A percentile compares a stretch with the other conserved stretches of the same genome.
phyloP scores from a whole-genome alignment of 2,329 filamentous ascomycete genomes.

The Trichoderma asperellum region DNA sequence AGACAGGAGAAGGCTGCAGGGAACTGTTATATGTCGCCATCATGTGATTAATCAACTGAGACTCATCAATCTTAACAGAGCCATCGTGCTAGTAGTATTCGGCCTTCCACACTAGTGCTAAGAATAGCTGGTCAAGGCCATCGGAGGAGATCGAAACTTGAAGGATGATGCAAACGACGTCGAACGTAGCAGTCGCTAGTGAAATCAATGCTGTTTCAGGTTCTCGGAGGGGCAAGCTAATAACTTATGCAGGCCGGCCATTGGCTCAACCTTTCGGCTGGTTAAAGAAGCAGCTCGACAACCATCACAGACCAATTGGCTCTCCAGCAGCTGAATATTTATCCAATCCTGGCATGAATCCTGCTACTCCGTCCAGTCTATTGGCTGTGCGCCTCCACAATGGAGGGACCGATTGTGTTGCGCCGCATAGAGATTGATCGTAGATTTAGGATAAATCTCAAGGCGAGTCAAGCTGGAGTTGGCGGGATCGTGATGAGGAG shows the following conservation, averaged over 20 bases:
- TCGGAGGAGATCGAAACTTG: slow-evolving; percentile 7
- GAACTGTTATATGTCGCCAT: background rate
- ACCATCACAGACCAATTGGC: slow-evolving; percentile 12
- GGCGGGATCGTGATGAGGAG: slow-evolving; percentile 4
- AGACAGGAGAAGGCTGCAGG: background rate
- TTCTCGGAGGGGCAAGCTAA: slow-evolving; percentile 26
- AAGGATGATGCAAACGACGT: slow-evolving; percentile 15
- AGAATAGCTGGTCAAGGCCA: background rate
- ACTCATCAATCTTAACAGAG: background rate
- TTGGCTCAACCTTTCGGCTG: slow-evolving; percentile 11
- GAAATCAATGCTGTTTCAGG: slow-evolving; percentile 29
- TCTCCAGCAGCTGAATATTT: slow-evolving; percentile 12
- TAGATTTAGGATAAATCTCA: background rate
- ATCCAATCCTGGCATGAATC: slow-evolving; percentile 21
- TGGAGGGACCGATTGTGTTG: slow-evolving; percentile 2
- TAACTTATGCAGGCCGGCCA: background rate
- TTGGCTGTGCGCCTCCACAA: slow-evolving; percentile 12
- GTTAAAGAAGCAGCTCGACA: slow-evolving; percentile 2
- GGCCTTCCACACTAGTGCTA: background rate
- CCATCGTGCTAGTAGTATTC: background rate
- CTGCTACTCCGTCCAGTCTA: background rate
- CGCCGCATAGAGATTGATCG: slow-evolving; percentile 15
- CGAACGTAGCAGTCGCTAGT: slow-evolving; percentile 10
- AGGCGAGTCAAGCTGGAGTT: background rate
- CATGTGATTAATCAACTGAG: background rate